Evolutionary conservation across 805 yeast genomes (phyloP).

Genomic region (Tetrapisispora namnaoensis): DNA sequence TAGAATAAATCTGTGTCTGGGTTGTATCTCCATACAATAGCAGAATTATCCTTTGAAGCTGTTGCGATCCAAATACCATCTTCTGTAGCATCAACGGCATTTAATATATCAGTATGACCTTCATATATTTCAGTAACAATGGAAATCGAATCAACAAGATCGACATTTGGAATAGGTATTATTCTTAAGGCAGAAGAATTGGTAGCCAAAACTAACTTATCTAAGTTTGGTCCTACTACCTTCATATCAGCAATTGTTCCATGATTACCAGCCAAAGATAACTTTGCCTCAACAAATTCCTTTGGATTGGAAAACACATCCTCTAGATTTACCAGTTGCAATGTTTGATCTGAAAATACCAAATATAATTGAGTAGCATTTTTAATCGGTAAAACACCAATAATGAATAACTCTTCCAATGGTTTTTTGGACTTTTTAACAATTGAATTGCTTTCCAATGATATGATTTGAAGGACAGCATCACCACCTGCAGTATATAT

Average conservation of each 20-base stretch:
- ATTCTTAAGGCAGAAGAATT: slow-evolving; percentile 84
- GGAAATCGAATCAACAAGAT: slow-evolving; percentile 22
- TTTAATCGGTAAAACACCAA: slow-evolving; percentile 42
- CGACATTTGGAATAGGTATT: slow-evolving; percentile 33
- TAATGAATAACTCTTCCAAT: slow-evolving; percentile 63
- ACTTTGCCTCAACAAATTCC: slow-evolving; percentile 33
- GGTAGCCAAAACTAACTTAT: slow-evolving; percentile 74
- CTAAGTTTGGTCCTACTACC: slow-evolving; percentile 53
- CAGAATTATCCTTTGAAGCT: slow-evolving; percentile 82
- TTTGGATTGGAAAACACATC: slow-evolving; percentile 24
- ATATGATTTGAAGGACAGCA: slow-evolving; percentile 60
- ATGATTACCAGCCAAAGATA: slow-evolving; percentile 81
- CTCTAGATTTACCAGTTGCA: slow-evolving; percentile 39
- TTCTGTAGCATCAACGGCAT: slow-evolving; percentile 62
- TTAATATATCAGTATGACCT: slow-evolving; percentile 81
- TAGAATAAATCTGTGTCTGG: slow-evolving; percentile 33
- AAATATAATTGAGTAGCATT: slow-evolving; percentile 34
- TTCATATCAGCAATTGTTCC: slow-evolving; percentile 89
- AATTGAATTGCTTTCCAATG: slow-evolving; percentile 38
- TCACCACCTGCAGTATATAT: slow-evolving; percentile 69
- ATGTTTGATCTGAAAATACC: slow-evolving; percentile 78
- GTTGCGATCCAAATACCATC: slow-evolving; percentile 90
- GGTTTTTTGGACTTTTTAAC: slow-evolving; percentile 37
- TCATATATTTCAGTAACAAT: slow-evolving; percentile 55
- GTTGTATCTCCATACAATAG: slow-evolving; percentile 69